Percentiles rank a stretch among this genome's conserved stretches.
Evolutionary conservation across 2,329 filamentous ascomycete species (phyloP).

Genomic region (Arthrobotrys megalospora): DNA sequence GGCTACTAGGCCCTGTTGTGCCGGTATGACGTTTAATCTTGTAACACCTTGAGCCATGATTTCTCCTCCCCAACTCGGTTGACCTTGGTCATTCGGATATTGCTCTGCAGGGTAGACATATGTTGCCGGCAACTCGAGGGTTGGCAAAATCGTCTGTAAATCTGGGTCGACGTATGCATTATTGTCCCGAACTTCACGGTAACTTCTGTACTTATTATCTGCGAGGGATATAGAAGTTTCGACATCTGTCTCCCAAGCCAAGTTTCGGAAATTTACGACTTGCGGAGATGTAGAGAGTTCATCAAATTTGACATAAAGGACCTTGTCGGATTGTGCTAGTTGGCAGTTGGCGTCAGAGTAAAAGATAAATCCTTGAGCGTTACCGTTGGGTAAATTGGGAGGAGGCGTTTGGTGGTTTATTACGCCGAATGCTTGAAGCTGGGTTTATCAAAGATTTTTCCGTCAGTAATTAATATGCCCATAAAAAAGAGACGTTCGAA

Average conservation of each 20-base stretch:
- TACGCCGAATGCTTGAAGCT: constrained; percentile 50
- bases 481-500: background rate
- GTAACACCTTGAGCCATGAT: background rate
- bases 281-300: constrained; percentile 3
- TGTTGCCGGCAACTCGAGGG: background rate
- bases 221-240: background rate
- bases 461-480: background rate
- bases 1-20: background rate
- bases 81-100: background rate
- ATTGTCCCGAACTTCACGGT: constrained; percentile 18
- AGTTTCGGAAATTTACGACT: constrained; percentile 31
- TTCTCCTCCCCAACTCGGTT: constrained; percentile 18
- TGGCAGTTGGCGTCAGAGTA: constrained; percentile 30
- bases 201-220: constrained; percentile 32
- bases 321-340: constrained; percentile 1
- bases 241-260: constrained; percentile 1
- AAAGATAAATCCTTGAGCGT: constrained; percentile 45
- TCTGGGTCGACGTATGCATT: background rate
- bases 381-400: background rate
- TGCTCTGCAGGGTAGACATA: constrained; percentile 27
- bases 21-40: constrained; percentile 2
- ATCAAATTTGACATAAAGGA: constrained; percentile 40
- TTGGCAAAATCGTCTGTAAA: background rate
- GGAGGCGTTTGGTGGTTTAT: constrained; percentile 33
- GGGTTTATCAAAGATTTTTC: background rate